These are phyloP conservation scores for Mucor ambiguus DNA, from an alignment of 371 early-diverging fungal species.

Conservation along the genomic window DNA sequence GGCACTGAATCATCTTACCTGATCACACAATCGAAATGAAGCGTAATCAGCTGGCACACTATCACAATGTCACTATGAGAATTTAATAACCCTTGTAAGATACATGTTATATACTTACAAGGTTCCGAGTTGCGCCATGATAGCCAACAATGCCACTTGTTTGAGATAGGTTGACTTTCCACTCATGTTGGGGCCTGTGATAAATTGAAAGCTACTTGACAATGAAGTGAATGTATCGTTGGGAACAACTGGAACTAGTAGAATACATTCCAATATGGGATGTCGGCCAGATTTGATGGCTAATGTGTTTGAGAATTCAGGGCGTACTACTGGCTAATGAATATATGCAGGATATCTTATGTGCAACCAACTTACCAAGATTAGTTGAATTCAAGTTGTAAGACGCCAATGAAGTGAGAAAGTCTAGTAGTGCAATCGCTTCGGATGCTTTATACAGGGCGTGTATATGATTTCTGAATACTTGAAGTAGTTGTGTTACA, in stretches of 20 bases:
- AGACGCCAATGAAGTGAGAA: slow-evolving; percentile 75
- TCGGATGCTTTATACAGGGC: slow-evolving; percentile 81
- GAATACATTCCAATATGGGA: slow-evolving; percentile 74
- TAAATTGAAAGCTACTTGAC: slow-evolving; percentile 77
- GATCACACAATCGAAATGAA: slow-evolving; percentile 75
- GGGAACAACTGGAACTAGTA: slow-evolving; percentile 60
- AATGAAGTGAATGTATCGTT: slow-evolving; percentile 78
- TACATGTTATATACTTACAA: slow-evolving; percentile 55
- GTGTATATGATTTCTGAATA: slow-evolving; percentile 62
- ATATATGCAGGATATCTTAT: background rate
- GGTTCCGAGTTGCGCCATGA: slow-evolving; percentile 96
- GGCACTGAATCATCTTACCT: slow-evolving; percentile 25
- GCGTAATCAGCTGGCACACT: slow-evolving; percentile 93
- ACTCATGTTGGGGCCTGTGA: slow-evolving; percentile 99
- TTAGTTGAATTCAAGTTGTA: slow-evolving; percentile 51
- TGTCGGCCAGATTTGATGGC: slow-evolving; percentile 83
- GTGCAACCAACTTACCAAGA: slow-evolving; percentile 40
- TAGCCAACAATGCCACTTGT: slow-evolving; percentile 84
- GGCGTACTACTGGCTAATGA: slow-evolving; percentile 56
- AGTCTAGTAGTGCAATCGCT: slow-evolving; percentile 81
- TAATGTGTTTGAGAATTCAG: slow-evolving; percentile 80
- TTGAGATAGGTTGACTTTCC: slow-evolving; percentile 95
- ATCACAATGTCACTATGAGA: background rate
- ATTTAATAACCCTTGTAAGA: background rate
- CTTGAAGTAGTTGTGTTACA: slow-evolving; percentile 59